phyloP scores from a whole-genome alignment of 352 stramenopile genomes.

The Phytophthora chlamydospora region DNA sequence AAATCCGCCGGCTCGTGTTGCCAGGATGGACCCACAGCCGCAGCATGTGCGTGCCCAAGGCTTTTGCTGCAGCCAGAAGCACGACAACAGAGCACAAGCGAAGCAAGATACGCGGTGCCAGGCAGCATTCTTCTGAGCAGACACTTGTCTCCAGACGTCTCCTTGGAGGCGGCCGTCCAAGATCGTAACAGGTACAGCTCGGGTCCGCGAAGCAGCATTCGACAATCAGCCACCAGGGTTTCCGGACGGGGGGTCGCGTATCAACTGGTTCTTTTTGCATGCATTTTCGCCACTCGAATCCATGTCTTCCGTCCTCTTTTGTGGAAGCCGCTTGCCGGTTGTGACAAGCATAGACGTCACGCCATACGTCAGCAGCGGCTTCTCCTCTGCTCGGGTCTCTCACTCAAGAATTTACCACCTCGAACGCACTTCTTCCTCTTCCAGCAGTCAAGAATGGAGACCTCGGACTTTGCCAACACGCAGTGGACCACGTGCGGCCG shows the following conservation, averaged over 20 bases:
- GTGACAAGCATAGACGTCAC: slow-evolving; percentile 12
- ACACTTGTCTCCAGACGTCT: too few species aligned
- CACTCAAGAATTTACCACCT: slow-evolving; percentile 26
- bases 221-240: slow-evolving; percentile 5
- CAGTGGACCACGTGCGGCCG: slow-evolving; percentile 64
- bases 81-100: too few species aligned
- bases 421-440: neutral
- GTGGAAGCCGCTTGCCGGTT: slow-evolving; percentile 6
- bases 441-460: slow-evolving; percentile 9
- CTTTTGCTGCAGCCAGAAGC: too few species aligned
- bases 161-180: slow-evolving; percentile 1
- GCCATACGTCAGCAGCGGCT: slow-evolving; percentile 1
- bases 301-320: slow-evolving; percentile 8
- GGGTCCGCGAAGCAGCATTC: neutral
- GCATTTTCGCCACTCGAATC: neutral
- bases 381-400: slow-evolving; percentile 22
- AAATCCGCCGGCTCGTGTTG: too few species aligned
- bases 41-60: too few species aligned
- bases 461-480: slow-evolving; percentile 40
- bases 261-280: neutral
- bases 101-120: too few species aligned
- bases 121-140: too few species aligned
- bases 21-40: too few species aligned
- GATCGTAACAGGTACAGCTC: slow-evolving; percentile 1
- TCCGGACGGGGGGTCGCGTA: neutral